These are phyloP conservation scores for Microbotryum silenes-acaulis DNA, from an alignment of 1,284 basidiomycete species.

Conservation along the genomic window DNA sequence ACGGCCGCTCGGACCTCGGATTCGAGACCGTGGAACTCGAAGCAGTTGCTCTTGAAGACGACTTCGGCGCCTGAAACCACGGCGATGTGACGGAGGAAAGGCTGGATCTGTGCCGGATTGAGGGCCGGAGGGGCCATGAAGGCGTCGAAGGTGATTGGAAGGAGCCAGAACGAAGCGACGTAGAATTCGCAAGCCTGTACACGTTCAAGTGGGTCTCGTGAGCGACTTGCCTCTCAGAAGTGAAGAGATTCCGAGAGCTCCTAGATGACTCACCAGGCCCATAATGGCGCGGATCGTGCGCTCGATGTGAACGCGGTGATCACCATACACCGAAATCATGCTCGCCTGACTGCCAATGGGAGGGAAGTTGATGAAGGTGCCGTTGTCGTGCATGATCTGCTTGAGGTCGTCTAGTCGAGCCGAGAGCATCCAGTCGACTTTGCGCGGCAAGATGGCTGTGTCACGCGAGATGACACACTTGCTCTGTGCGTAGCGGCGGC, in stretches of 20 bases:
- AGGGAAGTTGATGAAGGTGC: constrained; percentile 90
- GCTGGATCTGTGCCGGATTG: constrained; percentile 74
- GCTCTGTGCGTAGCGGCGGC: constrained; percentile 50
- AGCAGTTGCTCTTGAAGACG: constrained; percentile 95
- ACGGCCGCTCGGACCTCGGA: constrained; percentile 82
- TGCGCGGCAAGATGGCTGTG: constrained; percentile 87
- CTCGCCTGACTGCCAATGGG: constrained; percentile 76
- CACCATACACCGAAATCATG: constrained; percentile 87
- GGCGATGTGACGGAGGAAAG: constrained; percentile 78
- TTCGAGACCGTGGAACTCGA: constrained; percentile 95
- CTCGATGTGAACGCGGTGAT: constrained; percentile 90
- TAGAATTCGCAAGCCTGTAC: constrained; percentile 86
- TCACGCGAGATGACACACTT: constrained; percentile 87
- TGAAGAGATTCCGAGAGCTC: neutral
- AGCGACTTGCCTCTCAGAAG: neutral
- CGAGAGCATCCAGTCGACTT: constrained; percentile 95
- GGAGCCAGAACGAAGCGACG: constrained; percentile 89
- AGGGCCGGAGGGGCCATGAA: constrained; percentile 69
- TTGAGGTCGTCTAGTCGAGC: constrained; percentile 86
- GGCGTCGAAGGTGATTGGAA: constrained; percentile 88
- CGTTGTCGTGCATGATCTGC: constrained; percentile 89
- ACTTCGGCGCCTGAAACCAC: constrained; percentile 83
- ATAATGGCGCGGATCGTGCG: constrained; percentile 91
- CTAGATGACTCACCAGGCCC: constrained; percentile 63
- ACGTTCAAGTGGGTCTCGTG: constrained; percentile 5